These are phyloP conservation scores for Exophiala mesophila DNA, from an alignment of 2,329 filamentous ascomycete species.

Conservation along the genomic window DNA sequence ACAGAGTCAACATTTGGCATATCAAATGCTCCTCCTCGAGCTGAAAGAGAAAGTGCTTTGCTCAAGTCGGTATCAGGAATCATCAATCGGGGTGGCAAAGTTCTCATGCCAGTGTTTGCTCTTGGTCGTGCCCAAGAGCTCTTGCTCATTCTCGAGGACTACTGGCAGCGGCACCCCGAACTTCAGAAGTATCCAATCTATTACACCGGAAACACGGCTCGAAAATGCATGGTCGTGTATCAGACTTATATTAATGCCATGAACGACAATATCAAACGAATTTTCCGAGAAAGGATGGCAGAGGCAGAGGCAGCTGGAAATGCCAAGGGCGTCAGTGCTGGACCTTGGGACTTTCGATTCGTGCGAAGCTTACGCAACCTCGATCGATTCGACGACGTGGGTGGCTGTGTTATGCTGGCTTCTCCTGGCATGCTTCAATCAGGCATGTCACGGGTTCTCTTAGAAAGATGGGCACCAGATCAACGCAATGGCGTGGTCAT, in stretches of 20 bases:
- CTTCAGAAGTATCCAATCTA: slow-evolving; percentile 92
- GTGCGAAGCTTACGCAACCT: slow-evolving; percentile 88
- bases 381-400: slow-evolving; percentile 93
- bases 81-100: slow-evolving; percentile 84
- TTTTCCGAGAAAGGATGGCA: slow-evolving; percentile 89
- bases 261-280: slow-evolving; percentile 97
- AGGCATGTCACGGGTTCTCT: slow-evolving; percentile 83
- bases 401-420: slow-evolving; percentile 93
- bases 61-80: slow-evolving; percentile 95
- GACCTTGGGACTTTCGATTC: slow-evolving; percentile 95
- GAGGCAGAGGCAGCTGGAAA: slow-evolving; percentile 80
- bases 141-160: slow-evolving; percentile 90
- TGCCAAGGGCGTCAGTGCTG: slow-evolving; percentile 59
- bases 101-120: slow-evolving; percentile 92
- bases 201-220: slow-evolving; percentile 89
- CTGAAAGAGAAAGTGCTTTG: slow-evolving; percentile 85
- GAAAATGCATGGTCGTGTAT: slow-evolving; percentile 98
- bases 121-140: slow-evolving; percentile 91
- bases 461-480: slow-evolving; percentile 94
- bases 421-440: slow-evolving; percentile 98
- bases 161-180: slow-evolving; percentile 86
- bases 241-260: slow-evolving; percentile 97
- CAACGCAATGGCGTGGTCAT: slow-evolving; percentile 98
- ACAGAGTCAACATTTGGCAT: slow-evolving; percentile 97
- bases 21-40: slow-evolving; percentile 81